A percentile compares a stretch with the other conserved stretches of the same genome.
These are phyloP conservation scores for Stereocaulon alpinum DNA, from an alignment of 495 filamentous ascomycete species.

Conservation along the genomic window DNA sequence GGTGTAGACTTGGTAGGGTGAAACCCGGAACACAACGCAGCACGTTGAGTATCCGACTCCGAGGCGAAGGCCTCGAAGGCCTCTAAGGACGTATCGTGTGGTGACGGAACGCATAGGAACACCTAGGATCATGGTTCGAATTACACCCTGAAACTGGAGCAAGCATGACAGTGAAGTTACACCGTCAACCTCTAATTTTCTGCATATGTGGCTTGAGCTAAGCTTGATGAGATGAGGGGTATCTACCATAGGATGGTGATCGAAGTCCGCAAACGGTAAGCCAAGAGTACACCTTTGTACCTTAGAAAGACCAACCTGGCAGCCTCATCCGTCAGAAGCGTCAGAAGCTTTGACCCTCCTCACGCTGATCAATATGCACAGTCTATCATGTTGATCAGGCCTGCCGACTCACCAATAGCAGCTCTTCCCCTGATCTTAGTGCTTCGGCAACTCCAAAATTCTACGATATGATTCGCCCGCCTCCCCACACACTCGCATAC, in stretches of 20 bases:
- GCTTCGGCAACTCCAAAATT: neutral
- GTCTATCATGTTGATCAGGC: neutral
- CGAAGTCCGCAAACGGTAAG: neutral
- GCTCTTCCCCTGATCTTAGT: neutral
- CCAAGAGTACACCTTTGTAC: neutral
- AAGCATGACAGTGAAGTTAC: neutral
- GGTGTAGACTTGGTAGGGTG: no score
- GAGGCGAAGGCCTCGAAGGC: neutral
- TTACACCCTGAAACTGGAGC: no score
- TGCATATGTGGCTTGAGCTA: neutral
- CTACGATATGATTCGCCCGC: neutral
- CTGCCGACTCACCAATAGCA: neutral
- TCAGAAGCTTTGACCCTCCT: neutral
- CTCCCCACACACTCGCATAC: neutral
- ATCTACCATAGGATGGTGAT: neutral
- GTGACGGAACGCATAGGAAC: neutral
- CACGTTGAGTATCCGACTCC: neutral
- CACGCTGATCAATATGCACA: neutral
- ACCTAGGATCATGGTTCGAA: neutral
- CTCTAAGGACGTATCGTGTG: neutral
- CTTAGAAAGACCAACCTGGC: neutral
- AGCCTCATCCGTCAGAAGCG: neutral
- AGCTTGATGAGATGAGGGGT: no score
- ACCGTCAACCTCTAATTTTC: neutral
- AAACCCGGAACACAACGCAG: neutral